Conservation (phyloP, 306 rosid species). For the Vigna unguiculata region DNA sequence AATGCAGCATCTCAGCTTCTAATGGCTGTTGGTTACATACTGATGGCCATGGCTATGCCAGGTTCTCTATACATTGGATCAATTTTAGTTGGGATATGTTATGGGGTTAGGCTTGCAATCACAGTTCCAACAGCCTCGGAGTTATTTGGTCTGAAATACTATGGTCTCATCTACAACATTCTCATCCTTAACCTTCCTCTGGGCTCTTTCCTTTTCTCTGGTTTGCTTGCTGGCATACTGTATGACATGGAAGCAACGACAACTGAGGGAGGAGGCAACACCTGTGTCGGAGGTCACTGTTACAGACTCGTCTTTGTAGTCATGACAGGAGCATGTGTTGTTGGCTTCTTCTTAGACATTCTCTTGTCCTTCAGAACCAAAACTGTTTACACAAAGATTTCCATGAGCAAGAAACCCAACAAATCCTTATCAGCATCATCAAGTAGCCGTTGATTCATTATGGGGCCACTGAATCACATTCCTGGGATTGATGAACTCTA, state of each 20-base stretch:
- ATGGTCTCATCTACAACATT: conserved; percentile 68
- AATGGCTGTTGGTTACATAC: conserved; percentile 84
- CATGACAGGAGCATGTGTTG: conserved; percentile 74
- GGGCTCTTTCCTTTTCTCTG: conserved; percentile 94
- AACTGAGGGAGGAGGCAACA: conserved; percentile 78
- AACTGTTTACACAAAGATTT: conserved; percentile 65
- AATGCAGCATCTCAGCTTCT: conserved; percentile 70
- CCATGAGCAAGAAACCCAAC: conserved; percentile 60
- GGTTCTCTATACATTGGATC: conserved; percentile 89
- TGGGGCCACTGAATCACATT: background rate
- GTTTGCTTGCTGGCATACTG: conserved; percentile 80
- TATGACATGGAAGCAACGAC: conserved; percentile 87
- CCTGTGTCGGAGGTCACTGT: conserved; percentile 88
- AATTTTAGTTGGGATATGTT: conserved; percentile 74
- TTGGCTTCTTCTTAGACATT: conserved; percentile 84
- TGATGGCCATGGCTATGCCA: conserved; percentile 78
- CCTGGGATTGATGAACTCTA: conserved; percentile 49
- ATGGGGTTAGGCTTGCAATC: conserved; percentile 77
- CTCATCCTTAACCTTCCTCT: conserved; percentile 90
- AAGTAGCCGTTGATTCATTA: conserved; percentile 15
- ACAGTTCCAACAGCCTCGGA: conserved; percentile 81
- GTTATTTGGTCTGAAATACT: conserved; percentile 86
- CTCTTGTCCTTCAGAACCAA: conserved; percentile 67
- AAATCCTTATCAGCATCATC: conserved; percentile 37
- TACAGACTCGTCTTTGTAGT: conserved; percentile 71